Conservation (phyloP, 2,329 filamentous ascomycete species). For the Trichoderma oligosporum region DNA sequence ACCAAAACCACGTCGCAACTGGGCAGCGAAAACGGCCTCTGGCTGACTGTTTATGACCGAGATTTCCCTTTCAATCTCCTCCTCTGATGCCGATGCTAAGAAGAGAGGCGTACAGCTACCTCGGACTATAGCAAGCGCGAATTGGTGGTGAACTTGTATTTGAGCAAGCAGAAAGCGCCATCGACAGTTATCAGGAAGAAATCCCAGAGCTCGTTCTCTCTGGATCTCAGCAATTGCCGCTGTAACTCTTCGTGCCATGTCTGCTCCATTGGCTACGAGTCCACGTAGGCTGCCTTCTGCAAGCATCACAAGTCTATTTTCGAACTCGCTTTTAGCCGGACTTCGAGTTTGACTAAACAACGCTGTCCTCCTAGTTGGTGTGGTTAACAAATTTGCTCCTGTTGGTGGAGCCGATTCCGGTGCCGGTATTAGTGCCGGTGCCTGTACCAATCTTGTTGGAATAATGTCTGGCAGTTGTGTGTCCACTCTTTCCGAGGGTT, state of each 20-base stretch:
- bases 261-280: background rate
- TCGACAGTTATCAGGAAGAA: slow-evolving; percentile 33
- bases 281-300: background rate
- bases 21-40: slow-evolving; percentile 27
- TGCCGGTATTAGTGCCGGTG: background rate
- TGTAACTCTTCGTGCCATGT: slow-evolving; percentile 22
- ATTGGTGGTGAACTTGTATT: slow-evolving; percentile 28
- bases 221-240: slow-evolving; percentile 28
- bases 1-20: slow-evolving; percentile 23
- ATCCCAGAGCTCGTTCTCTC: slow-evolving; percentile 26
- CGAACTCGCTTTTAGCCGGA: slow-evolving; percentile 28
- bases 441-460: background rate
- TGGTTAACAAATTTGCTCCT: too few relatives aligned
- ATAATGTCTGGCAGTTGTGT: too few relatives aligned
- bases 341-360: slow-evolving; percentile 27
- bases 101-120: slow-evolving; percentile 28
- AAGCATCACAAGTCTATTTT: slow-evolving; percentile 16
- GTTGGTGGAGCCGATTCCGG: background rate
- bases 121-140: slow-evolving; percentile 31
- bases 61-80: slow-evolving; percentile 29
- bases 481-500: background rate
- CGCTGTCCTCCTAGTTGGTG: background rate
- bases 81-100: slow-evolving; percentile 28
- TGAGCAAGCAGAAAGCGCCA: slow-evolving; percentile 33
- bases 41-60: slow-evolving; percentile 27